Evolutionary conservation across 2,329 filamentous ascomycete species (phyloP).

Genomic region (Scedosporium minutisporum): DNA sequence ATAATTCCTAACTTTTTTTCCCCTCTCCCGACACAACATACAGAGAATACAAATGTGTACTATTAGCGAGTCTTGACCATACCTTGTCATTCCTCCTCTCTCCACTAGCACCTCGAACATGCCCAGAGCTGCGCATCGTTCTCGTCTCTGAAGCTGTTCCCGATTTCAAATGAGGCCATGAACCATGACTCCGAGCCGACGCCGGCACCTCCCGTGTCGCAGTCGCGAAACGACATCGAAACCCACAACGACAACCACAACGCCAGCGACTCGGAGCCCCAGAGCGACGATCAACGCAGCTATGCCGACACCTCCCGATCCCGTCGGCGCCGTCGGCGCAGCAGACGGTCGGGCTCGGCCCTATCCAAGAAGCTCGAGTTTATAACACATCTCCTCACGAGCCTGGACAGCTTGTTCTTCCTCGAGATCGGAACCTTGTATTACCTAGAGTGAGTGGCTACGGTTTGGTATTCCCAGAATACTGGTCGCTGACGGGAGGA

Average conservation of each 20-base stretch:
- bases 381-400: constrained; percentile 48
- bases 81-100: not conserved
- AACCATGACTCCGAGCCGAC: constrained; percentile 39
- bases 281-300: not conserved
- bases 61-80: no score
- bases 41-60: no score
- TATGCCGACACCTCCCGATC: constrained; percentile 1
- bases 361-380: constrained; percentile 51
- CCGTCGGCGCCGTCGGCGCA: constrained; percentile 22
- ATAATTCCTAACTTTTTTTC: no score
- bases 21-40: no score
- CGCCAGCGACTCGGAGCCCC: not conserved
- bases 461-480: not conserved
- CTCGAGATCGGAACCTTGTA: constrained; percentile 57
- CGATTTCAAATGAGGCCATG: constrained; percentile 28
- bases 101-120: not conserved
- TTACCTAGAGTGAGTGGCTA: constrained; percentile 56
- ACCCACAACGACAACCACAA: not conserved
- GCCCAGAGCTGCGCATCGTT: not conserved
- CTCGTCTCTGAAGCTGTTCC: not conserved
- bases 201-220: constrained; percentile 19
- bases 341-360: constrained; percentile 28
- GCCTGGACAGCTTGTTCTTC: constrained; percentile 54
- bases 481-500: constrained; percentile 10
- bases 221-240: constrained; percentile 3